Evolutionary conservation across 352 stramenopile genomes (phyloP).

Genomic region (Phytophthora hybrid): DNA sequence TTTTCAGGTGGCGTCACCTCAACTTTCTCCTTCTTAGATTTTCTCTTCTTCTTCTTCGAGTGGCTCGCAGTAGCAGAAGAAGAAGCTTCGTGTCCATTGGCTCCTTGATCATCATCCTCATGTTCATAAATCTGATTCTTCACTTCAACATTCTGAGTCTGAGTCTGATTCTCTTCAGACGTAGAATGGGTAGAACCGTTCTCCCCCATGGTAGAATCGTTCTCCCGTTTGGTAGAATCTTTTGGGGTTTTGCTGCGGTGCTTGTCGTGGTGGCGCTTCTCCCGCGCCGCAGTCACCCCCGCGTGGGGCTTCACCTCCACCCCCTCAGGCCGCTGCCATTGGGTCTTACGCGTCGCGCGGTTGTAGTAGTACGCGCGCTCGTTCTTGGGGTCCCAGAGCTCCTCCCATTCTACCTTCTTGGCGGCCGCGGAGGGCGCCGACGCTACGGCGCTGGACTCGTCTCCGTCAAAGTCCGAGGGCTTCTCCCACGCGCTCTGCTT

Average conservation of each 20-base stretch:
- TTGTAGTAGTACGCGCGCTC: conserved; percentile 90
- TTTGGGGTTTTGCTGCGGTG: conserved; percentile 34
- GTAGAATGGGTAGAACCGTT: conserved; percentile 4
- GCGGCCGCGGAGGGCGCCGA: neutral
- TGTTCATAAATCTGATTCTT: conserved; percentile 10
- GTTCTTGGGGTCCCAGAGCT: conserved; percentile 90
- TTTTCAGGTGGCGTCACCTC: conserved; percentile 35
- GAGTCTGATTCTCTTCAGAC: conserved; percentile 18
- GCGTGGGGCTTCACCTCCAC: conserved; percentile 82
- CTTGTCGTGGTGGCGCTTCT: conserved; percentile 35
- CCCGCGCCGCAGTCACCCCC: conserved; percentile 21
- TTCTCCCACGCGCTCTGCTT: conserved; percentile 92
- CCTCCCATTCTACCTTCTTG: conserved; percentile 77
- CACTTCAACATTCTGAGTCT: conserved; percentile 22
- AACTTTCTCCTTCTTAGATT: conserved; percentile 40
- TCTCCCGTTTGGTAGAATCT: conserved; percentile 7
- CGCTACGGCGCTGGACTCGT: conserved; percentile 29
- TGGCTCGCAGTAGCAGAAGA: neutral
- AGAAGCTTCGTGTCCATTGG: conserved; percentile 4
- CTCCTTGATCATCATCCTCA: neutral
- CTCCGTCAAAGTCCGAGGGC: conserved; percentile 77
- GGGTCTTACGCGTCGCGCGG: conserved; percentile 77
- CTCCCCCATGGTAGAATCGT: conserved; percentile 4
- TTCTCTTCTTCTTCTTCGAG: conserved; percentile 57
- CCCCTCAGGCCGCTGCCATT: conserved; percentile 80